These are phyloP conservation scores for Boletales sp. DNA, from an alignment of 768 basidiomycete genomes.

Conservation along the genomic window DNA sequence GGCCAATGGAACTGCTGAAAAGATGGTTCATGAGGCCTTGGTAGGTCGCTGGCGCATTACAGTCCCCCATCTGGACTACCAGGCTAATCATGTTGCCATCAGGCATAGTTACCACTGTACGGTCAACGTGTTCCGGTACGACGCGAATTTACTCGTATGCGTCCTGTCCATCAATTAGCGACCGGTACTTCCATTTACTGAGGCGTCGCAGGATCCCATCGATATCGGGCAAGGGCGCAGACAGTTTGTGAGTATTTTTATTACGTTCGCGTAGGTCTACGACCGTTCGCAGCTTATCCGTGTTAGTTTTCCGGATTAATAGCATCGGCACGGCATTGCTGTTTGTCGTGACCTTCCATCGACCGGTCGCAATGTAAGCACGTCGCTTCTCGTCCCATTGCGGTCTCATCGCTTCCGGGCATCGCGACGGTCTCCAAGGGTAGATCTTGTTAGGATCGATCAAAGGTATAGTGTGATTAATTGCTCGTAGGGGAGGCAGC, in stretches of 20 bases:
- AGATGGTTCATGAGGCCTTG: background rate
- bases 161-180: background rate
- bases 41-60: background rate
- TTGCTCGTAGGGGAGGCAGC: background rate
- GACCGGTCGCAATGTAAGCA: too few species aligned
- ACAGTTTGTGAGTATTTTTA: background rate
- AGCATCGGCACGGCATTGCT: too few species aligned
- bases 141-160: background rate
- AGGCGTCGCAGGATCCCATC: background rate
- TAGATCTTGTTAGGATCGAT: too few species aligned
- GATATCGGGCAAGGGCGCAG: background rate
- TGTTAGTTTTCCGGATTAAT: too few species aligned
- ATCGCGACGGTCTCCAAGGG: too few species aligned
- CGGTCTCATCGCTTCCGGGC: too few species aligned
- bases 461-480: background rate
- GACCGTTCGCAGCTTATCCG: too few species aligned
- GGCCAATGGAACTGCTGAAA: background rate
- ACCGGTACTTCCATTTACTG: background rate
- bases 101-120: background rate
- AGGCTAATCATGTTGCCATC: background rate
- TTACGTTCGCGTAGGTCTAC: too few species aligned
- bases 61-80: background rate
- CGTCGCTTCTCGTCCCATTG: too few species aligned
- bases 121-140: background rate
- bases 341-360: too few species aligned